phyloP scores from a whole-genome alignment of 352 stramenopile species.

The Globisporangium spiculum region DNA sequence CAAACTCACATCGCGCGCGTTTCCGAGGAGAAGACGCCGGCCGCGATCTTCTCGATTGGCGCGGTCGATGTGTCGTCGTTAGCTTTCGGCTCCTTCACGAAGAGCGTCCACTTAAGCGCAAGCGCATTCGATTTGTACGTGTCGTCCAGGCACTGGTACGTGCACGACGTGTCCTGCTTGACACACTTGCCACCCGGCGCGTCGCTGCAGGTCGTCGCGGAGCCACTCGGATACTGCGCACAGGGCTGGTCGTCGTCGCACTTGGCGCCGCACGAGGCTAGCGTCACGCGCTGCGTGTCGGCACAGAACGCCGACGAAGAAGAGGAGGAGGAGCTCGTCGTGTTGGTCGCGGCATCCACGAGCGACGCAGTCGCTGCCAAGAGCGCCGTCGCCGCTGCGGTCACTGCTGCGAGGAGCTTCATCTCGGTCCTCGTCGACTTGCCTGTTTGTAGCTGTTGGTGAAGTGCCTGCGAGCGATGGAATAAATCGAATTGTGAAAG shows the following conservation, averaged over 20 bases:
- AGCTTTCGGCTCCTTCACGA: slow-evolving; percentile 55
- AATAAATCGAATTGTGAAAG: slow-evolving; percentile 2
- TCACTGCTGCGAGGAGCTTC: slow-evolving; percentile 4
- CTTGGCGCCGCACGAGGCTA: slow-evolving; percentile 46
- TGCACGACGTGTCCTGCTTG: slow-evolving; percentile 41
- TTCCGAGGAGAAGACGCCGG: slow-evolving; percentile 37
- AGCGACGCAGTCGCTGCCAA: background rate
- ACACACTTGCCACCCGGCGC: slow-evolving; percentile 49
- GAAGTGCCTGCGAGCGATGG: background rate
- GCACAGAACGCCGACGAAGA: slow-evolving; percentile 30
- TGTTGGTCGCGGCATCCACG: background rate
- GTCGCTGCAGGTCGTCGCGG: slow-evolving; percentile 40
- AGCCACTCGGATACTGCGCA: slow-evolving; percentile 46
- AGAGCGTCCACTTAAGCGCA: slow-evolving; percentile 58
- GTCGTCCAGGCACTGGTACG: slow-evolving; percentile 59
- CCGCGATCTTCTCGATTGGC: slow-evolving; percentile 41
- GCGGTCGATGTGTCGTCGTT: slow-evolving; percentile 42
- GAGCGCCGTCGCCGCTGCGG: background rate
- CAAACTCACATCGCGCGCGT: slow-evolving; percentile 45
- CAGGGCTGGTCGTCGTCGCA: slow-evolving; percentile 47
- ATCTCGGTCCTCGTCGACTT: background rate
- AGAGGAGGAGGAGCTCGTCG: slow-evolving; percentile 9
- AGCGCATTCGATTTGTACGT: slow-evolving; percentile 42
- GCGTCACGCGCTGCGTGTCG: slow-evolving; percentile 35
- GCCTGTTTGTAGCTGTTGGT: background rate